Base-by-base conservation (phyloP, 345 rosid genomes). In the Anacardium occidentale region DNA sequence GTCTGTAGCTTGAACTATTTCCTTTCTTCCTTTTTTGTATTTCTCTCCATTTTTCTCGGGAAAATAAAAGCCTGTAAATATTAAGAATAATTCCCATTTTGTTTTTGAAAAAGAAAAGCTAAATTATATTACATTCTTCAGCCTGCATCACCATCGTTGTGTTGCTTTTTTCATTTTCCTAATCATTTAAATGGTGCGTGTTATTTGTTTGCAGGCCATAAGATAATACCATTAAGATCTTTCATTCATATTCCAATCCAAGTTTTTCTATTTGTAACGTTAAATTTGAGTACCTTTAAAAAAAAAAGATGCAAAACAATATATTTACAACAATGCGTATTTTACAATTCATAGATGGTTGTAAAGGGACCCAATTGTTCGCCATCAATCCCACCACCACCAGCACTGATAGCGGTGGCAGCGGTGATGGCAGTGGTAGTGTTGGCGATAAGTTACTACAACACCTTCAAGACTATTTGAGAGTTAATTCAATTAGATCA, bases 291-390 rank as follows among this genome's bases (percentile, higher is more conserved):
- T 37, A 6, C 8, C 7, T 37, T 5, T 37, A 5, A 5, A 2
- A 3, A 4, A 4, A 18, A 67, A 78, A 81, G 86, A 92, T 91
- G 97, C 97, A 90, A 81, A 85, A 89, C 68, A 94, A 88, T 77
- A 78, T 91, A 66, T 89, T 92, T 76, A 61, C 93, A 12, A 82
- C 94, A 79, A 92, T 92, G 92, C 95, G 98, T 75, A 90, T 92
- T 83, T 72, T 94, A 81, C 90, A 89, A 76, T 77, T 87, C 70
- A 73, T 86, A 5, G 99, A 95, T 68, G 92, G 96, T 44, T 95
- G 93, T 80, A 94, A 92, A 80, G 88, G 91, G 21, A 77, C 88
- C 0, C 95, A 89, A 62, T 88, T 89, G 5, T 89, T 83, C 55
- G 88, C 96, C 52, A 71, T 87, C 70, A 85, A 90, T 66, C 79